phyloP scores from a whole-genome alignment of 208 protist genomes.

The Blastocrithidia nonstop region DNA sequence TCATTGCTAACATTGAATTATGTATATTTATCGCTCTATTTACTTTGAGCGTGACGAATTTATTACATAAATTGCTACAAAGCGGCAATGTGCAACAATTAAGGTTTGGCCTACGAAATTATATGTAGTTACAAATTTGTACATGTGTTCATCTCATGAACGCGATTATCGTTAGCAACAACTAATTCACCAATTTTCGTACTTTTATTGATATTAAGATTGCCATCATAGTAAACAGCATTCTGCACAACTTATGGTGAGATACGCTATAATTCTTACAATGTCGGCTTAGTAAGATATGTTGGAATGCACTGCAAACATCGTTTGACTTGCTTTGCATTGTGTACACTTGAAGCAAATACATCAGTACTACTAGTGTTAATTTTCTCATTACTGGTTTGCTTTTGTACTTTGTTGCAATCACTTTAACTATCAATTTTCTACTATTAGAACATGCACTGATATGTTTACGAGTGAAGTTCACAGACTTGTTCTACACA shows the following conservation, averaged over 20 bases:
- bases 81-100: constrained; percentile 24
- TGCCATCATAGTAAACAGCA: too few relatives aligned
- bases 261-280: constrained; percentile 37
- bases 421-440: neutral
- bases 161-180: too few relatives aligned
- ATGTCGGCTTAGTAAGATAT: constrained; percentile 29
- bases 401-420: neutral
- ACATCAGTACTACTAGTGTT: neutral
- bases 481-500: constrained; percentile 81
- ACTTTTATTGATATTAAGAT: too few relatives aligned
- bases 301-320: constrained; percentile 38
- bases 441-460: neutral
- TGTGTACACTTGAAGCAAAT: constrained; percentile 8
- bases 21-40: neutral
- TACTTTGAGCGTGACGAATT: neutral
- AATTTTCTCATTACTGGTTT: neutral
- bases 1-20: neutral
- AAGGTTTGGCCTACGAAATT: constrained; percentile 15
- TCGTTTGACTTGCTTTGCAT: too few relatives aligned
- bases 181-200: too few relatives aligned
- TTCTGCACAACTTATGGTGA: constrained; percentile 17
- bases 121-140: constrained; percentile 4
- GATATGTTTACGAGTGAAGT: constrained; percentile 21
- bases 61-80: constrained; percentile 6
- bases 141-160: neutral